Base-by-base conservation (phyloP, 139 green algal genomes). In the Haematococcus lacustris region DNA sequence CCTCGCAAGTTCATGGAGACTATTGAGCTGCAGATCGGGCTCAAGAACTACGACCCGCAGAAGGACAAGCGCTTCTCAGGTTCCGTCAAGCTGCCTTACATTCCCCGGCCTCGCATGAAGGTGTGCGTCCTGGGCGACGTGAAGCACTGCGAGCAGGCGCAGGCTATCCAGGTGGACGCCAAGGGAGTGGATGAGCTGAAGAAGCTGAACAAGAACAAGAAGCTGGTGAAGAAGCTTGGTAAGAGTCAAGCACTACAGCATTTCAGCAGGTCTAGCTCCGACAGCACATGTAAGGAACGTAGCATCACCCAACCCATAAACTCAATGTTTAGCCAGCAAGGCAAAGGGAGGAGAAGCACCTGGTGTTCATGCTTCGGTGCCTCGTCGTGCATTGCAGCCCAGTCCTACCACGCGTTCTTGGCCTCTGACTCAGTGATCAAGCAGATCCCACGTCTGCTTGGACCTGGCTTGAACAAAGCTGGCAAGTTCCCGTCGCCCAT, bases 181-280 rank as follows among this genome's bases (percentile, higher is more conserved):
- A 96, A 96, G 90, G 91, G 80, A 71, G 92, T 98, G 70, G 94
- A 98, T 77, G 91, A 94, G 77, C 86, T 99, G 60, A 99, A 99
- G 93, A 98, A 98, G 93, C 88, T 99, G 65, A 98, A 99, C 92
- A 99, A 99, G 91, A 98, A 98, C 94, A 99, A 99, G 91, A 99
- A 99, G 92, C 91, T 99, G 50, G 95, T 99, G 67, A 98, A 98
- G 92, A 98, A 98, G 92, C 87, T 98, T 71, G 88, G 86, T 93
- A 66, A 71, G 84, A 80, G 43, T 61, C 6, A n/a, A n/a, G n/a
- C n/a, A n/a, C n/a, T n/a, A n/a, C n/a, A n/a, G n/a, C n/a, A n/a
- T n/a, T n/a, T n/a, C n/a, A n/a, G n/a, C n/a, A n/a, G n/a, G n/a
- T n/a, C n/a, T n/a, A n/a, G n/a, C n/a, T n/a, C n/a, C n/a, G n/a